Base-by-base conservation (phyloP, 768 basidiomycete genomes). In the Tulasnella sp. region DNA sequence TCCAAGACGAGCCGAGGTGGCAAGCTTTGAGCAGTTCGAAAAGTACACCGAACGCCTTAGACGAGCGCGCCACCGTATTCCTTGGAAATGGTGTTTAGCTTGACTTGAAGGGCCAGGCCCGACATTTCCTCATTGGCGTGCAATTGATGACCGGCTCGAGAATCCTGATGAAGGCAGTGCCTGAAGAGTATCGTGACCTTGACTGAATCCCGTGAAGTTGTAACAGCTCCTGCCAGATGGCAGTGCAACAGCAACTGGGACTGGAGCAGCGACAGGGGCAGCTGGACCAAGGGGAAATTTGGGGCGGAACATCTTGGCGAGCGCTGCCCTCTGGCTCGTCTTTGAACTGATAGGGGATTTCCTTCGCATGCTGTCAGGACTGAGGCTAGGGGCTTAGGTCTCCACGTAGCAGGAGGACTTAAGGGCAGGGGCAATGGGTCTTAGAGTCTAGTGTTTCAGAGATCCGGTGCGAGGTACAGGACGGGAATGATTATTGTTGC, bases 1-100 rank as follows among this genome's bases (percentile, higher is more conserved):
- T 99, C 97, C 96, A 99, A 6, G 91, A 94, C 1, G 96, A 98
- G 79, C 98, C 95, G 84, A 99, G 98, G 79, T 90, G 95, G 62
- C 97, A 91, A 14, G 95, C 97, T 81, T 99, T 98, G 77, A 98
- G 84, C 2, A 92, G 89, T 78, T 96, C 93, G 81, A 99, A 99
- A 72, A 87, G n/a, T 85, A 11, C 96, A 96, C 78, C 95, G 91
- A 74, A 98, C 95, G 59, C 97, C 97, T 37, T 95, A 90, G 73
- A 98, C 83, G 81, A 98, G 98, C 0, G 84, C 80, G 72, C 98
- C 95, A 35, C 97, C 97, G 75, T 99, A 97, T 78, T 99, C 97
- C 74, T 87, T 85, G 62, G 87, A 83, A 78, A 99, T 94, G 73
- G 87, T 87, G 78, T 98, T 96, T 64, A 99, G 85, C 77, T 88